Conservation (phyloP, 495 filamentous ascomycete genomes). For the Platismatia glauca region DNA sequence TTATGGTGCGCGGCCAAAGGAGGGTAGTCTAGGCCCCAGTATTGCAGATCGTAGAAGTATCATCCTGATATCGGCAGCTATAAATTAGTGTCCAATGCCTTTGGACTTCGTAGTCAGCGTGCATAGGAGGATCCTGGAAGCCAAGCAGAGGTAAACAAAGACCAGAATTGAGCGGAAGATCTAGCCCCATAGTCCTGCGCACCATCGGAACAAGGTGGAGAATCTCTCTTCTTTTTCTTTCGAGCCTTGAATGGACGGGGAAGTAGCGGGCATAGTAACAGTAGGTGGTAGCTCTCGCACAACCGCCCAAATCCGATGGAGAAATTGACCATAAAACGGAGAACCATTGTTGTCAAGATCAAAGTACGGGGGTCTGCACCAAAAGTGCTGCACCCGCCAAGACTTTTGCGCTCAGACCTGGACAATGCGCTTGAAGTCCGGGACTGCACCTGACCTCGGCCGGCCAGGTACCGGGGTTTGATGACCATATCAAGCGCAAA, state of each 20-base stretch:
- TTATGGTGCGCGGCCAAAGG: constrained; percentile 97
- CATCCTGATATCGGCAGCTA: constrained; percentile 84
- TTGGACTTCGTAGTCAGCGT: constrained; percentile 96
- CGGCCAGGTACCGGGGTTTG: no score
- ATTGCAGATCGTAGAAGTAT: constrained; percentile 94
- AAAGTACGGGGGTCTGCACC: no score
- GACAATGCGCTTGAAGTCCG: no score
- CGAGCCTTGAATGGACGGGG: constrained; percentile 46
- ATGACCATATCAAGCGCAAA: no score
- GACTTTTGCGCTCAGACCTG: no score
- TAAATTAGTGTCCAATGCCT: constrained; percentile 95
- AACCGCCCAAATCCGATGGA: no score
- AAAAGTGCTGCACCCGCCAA: no score
- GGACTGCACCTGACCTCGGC: no score
- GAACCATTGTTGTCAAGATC: no score
- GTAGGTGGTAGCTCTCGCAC: no score
- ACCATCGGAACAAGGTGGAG: constrained; percentile 70
- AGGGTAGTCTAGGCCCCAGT: constrained; percentile 97
- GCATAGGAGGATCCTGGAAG: constrained; percentile 74
- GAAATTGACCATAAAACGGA: no score
- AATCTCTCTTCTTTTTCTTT: constrained; percentile 25
- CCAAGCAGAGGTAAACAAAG: constrained; percentile 38
- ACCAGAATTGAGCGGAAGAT: constrained; percentile 10
- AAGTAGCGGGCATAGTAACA: constrained; percentile 1
- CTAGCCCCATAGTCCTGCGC: constrained; percentile 77